phyloP scores from a whole-genome alignment of 805 yeast species.

The Tetrapisispora fleetii region DNA sequence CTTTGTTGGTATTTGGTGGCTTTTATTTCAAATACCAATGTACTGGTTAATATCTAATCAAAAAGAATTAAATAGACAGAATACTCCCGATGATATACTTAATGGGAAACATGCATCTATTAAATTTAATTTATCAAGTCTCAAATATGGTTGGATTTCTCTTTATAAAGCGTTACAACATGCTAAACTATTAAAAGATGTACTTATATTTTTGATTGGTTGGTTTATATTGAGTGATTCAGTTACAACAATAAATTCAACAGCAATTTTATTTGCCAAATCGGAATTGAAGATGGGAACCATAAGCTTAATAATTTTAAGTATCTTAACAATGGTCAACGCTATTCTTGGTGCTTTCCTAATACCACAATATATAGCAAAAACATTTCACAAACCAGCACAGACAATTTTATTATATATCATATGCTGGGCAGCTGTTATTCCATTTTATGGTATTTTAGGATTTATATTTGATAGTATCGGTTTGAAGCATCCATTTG shows the following conservation, averaged over 20 bases:
- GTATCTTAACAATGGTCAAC: conserved; percentile 53
- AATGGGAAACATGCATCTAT: background rate
- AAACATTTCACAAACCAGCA: conserved; percentile 34
- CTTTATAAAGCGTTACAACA: conserved; percentile 45
- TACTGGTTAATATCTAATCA: conserved; percentile 32
- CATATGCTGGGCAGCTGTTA: conserved; percentile 51
- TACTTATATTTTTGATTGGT: conserved; percentile 53
- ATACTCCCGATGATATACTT: background rate
- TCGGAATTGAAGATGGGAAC: conserved; percentile 63
- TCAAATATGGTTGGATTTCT: conserved; percentile 55
- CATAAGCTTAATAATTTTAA: conserved; percentile 51
- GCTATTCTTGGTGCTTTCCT: conserved; percentile 60
- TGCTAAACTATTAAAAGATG: conserved; percentile 53
- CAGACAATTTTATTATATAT: conserved; percentile 41
- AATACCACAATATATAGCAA: conserved; percentile 38
- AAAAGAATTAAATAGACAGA: background rate
- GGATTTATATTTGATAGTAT: conserved; percentile 48
- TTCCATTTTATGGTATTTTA: conserved; percentile 62
- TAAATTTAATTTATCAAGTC: conserved; percentile 21
- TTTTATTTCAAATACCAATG: conserved; percentile 57
- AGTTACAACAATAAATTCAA: conserved; percentile 66
- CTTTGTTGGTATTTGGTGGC: conserved; percentile 72
- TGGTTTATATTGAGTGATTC: conserved; percentile 76
- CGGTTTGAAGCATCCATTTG: conserved; percentile 55
- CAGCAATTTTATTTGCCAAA: conserved; percentile 68